These are phyloP conservation scores for Dioszegia hungarica DNA, from an alignment of 768 basidiomycete genomes.

Conservation along the genomic window DNA sequence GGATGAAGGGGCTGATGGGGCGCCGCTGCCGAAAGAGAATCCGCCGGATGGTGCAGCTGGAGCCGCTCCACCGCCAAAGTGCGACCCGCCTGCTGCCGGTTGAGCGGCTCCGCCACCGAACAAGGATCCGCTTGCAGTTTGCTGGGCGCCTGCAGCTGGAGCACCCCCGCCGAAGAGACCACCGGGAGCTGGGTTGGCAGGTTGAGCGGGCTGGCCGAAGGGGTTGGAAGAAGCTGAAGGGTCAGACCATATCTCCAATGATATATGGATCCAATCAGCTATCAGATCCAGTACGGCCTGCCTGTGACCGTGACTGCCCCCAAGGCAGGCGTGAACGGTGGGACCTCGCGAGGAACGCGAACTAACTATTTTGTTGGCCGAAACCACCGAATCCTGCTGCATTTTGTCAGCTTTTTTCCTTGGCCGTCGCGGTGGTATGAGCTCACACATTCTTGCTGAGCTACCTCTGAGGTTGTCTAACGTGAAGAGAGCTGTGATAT, in stretches of 20 bases:
- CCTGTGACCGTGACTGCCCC: neutral
- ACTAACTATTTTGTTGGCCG: constrained; percentile 31
- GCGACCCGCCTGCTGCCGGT: neutral
- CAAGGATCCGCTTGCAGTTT: neutral
- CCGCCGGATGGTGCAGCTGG: constrained; percentile 4
- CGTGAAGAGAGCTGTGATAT: neutral
- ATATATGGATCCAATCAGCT: too few relatives aligned
- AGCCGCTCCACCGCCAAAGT: constrained; percentile 7
- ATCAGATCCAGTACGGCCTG: neutral
- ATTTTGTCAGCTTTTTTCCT: neutral
- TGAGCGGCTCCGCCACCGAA: constrained; percentile 12
- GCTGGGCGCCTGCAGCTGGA: neutral
- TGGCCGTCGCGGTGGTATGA: neutral
- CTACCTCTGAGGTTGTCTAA: neutral
- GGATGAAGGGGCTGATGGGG: constrained; percentile 1
- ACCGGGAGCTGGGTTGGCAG: constrained; percentile 10
- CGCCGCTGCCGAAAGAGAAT: constrained; percentile 10
- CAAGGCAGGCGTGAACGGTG: too few relatives aligned
- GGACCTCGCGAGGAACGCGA: neutral
- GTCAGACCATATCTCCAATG: too few relatives aligned
- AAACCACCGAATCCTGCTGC: constrained; percentile 37
- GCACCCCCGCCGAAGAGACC: constrained; percentile 20
- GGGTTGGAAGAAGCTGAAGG: neutral
- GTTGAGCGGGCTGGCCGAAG: constrained; percentile 11
- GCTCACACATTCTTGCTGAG: constrained; percentile 23